phyloP scores from a whole-genome alignment of 2,329 filamentous ascomycete genomes.

The Lojkania enalia region DNA sequence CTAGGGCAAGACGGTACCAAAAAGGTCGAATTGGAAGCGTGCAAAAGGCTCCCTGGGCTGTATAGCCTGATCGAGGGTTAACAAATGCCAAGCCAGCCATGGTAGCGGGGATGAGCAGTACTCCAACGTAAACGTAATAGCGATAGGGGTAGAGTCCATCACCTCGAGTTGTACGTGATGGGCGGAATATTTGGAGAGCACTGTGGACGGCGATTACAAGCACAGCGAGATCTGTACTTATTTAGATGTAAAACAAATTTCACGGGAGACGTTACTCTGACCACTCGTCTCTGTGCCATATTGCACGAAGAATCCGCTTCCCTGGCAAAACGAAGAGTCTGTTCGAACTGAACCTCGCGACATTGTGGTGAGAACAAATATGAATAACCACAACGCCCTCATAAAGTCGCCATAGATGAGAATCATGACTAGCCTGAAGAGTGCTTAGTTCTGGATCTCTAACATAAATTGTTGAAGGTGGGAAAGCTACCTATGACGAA shows the following conservation, averaged over 20 bases:
- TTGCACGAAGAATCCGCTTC: slow-evolving; percentile 68
- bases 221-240: slow-evolving; percentile 63
- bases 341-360: slow-evolving; percentile 55
- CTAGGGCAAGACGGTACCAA: slow-evolving; percentile 70
- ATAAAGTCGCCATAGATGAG: slow-evolving; percentile 73
- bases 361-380: slow-evolving; percentile 66
- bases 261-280: slow-evolving; percentile 34
- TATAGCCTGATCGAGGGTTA: slow-evolving; percentile 58
- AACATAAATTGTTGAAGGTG: neutral
- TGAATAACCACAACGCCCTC: slow-evolving; percentile 69
- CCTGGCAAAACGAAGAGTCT: slow-evolving; percentile 64
- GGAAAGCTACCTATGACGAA: slow-evolving; percentile 72
- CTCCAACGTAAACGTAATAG: slow-evolving; percentile 60
- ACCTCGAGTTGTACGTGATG: slow-evolving; percentile 50
- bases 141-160: slow-evolving; percentile 72
- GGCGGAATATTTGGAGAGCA: slow-evolving; percentile 70
- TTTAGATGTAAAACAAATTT: too few relatives aligned
- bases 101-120: slow-evolving; percentile 61
- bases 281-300: slow-evolving; percentile 68
- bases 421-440: slow-evolving; percentile 69
- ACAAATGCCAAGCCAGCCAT: slow-evolving; percentile 67
- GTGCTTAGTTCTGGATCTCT: neutral
- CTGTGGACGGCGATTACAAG: slow-evolving; percentile 75
- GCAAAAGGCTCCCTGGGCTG: slow-evolving; percentile 68
- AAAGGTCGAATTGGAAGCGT: slow-evolving; percentile 67